phyloP scores from a whole-genome alignment of 257 asterid species.

The Mitragyna speciosa region DNA sequence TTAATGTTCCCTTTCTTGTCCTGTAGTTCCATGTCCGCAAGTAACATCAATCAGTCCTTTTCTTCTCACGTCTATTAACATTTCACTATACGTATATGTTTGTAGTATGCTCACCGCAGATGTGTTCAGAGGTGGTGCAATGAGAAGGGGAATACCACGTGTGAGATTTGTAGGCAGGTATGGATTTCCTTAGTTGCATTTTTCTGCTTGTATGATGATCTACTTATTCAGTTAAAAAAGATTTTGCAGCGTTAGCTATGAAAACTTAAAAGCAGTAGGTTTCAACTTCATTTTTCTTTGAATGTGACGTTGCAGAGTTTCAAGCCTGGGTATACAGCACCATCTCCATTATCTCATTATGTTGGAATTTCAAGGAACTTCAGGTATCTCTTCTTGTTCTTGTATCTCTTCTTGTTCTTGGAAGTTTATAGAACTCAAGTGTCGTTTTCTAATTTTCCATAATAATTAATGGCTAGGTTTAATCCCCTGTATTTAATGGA shows the following conservation, averaged over 20 bases:
- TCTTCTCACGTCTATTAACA: background rate
- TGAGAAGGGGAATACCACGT: conserved; percentile 80
- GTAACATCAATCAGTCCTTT: background rate
- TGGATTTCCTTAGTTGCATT: conserved; percentile 2
- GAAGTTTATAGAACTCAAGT: background rate
- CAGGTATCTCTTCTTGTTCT: conserved; percentile 41
- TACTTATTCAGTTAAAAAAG: background rate
- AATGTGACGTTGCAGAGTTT: conserved; percentile 53
- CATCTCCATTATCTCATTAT: conserved; percentile 57
- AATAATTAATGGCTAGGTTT: background rate
- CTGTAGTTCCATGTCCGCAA: background rate
- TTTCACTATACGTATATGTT: background rate
- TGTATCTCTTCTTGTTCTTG: conserved; percentile 15
- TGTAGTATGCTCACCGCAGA: conserved; percentile 77
- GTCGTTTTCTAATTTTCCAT: background rate
- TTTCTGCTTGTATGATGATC: background rate
- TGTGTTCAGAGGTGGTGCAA: conserved; percentile 90
- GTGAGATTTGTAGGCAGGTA: conserved; percentile 90
- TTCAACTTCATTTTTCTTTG: conserved; percentile 12
- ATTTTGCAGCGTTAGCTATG: background rate
- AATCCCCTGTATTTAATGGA: background rate
- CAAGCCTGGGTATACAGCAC: conserved; percentile 74
- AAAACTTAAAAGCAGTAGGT: conserved; percentile 3
- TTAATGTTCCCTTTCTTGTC: background rate
- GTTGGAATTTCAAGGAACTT: conserved; percentile 63